Evolutionary conservation across 352 stramenopile genomes (phyloP).

Genomic region (Pythium dissotocum): DNA sequence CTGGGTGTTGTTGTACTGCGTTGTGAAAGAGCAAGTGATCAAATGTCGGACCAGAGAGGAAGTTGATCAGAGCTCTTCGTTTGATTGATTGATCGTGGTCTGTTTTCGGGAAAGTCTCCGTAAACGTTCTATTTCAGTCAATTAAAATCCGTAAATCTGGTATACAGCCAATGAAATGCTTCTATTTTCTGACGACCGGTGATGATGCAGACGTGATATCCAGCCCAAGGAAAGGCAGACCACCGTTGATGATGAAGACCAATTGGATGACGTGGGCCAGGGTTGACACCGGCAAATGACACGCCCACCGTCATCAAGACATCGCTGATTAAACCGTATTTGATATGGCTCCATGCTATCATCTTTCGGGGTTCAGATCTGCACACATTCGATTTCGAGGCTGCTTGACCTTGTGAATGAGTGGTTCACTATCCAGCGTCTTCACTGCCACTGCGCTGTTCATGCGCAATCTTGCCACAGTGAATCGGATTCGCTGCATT

Average conservation of each 20-base stretch:
- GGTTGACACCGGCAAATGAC: not conserved
- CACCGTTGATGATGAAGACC: not conserved
- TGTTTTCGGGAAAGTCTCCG: not conserved
- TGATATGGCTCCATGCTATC: not conserved
- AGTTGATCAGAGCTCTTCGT: not conserved
- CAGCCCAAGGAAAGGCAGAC: no score
- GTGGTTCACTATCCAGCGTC: no score
- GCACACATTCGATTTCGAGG: no score
- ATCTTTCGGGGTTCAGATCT: not conserved
- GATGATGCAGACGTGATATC: no score
- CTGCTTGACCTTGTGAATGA: no score
- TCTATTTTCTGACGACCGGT: not conserved
- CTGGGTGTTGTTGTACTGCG: conserved; percentile 13
- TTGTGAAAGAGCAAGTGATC: not conserved
- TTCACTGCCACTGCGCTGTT: no score
- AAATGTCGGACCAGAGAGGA: not conserved
- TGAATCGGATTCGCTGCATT: no score
- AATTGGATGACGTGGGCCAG: not conserved
- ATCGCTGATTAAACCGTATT: not conserved
- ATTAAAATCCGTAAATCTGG: not conserved
- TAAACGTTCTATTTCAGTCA: not conserved
- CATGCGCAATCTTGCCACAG: no score
- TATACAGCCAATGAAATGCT: not conserved
- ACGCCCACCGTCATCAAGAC: not conserved
- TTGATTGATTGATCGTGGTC: not conserved